Conservation (phyloP, 2,329 filamentous ascomycete species). For the Xenosphaeropsis pyriputrescens region DNA sequence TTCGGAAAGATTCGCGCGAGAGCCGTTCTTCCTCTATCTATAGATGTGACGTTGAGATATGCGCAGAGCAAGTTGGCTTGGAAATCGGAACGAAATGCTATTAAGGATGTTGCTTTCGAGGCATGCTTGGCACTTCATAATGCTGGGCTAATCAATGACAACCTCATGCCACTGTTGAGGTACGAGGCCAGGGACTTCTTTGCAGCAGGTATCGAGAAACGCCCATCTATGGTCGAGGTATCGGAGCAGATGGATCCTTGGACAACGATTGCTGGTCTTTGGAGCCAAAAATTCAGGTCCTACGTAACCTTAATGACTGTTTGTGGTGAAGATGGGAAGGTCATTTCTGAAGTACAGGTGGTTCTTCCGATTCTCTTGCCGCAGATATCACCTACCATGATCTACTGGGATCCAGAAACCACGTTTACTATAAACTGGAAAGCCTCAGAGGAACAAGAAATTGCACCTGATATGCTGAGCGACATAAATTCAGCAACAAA, state of each 20-base stretch:
- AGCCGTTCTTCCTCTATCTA: constrained; percentile 55
- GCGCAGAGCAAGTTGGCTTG: constrained; percentile 40
- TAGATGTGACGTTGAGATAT: constrained; percentile 46
- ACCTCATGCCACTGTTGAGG: constrained; percentile 51
- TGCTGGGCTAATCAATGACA: constrained; percentile 60
- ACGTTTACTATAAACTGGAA: constrained; percentile 22
- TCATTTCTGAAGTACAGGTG: constrained; percentile 1
- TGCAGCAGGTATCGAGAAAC: constrained; percentile 17
- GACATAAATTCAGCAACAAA: constrained; percentile 19
- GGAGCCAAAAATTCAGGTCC: constrained; percentile 4
- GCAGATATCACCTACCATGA: constrained; percentile 6
- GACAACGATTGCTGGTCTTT: constrained; percentile 18
- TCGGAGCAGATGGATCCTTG: constrained; percentile 21
- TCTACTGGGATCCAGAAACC: constrained; percentile 15
- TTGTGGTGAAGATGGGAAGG: neutral
- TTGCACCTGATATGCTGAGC: constrained; percentile 28
- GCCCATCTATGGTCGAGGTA: constrained; percentile 15
- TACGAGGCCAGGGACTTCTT: constrained; percentile 24
- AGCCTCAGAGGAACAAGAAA: constrained; percentile 35
- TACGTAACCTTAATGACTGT: neutral
- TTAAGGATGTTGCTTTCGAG: constrained; percentile 70
- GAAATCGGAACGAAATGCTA: constrained; percentile 56
- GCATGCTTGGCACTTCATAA: constrained; percentile 59
- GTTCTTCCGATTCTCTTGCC: constrained; percentile 9
- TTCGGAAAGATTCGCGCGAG: constrained; percentile 30